These are phyloP conservation scores for Posidonia australis DNA, from an alignment of 106 monocot species.

Conservation along the genomic window DNA sequence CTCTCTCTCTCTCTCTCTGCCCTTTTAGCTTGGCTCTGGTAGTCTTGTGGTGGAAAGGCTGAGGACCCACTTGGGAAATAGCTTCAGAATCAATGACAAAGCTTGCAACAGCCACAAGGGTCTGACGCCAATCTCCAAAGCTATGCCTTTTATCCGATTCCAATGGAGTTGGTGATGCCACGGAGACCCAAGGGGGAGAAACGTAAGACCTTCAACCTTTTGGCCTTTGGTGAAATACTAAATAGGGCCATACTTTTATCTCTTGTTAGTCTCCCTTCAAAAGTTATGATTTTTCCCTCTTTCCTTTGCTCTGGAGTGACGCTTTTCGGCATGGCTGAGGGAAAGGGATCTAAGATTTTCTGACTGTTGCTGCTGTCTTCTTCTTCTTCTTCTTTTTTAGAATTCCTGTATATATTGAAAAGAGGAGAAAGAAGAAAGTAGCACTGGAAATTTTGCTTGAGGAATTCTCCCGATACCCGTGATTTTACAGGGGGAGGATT, in stretches of 20 bases:
- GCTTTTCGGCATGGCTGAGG: neutral
- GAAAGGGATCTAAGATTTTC: neutral
- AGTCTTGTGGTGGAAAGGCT: neutral
- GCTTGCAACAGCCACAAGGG: neutral
- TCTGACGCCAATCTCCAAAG: constrained; percentile 6
- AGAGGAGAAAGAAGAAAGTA: neutral
- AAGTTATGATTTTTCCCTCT: neutral
- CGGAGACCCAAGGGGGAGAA: neutral
- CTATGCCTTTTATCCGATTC: neutral
- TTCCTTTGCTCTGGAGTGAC: neutral
- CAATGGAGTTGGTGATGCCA: constrained; percentile 7
- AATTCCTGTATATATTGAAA: neutral
- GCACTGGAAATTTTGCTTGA: neutral
- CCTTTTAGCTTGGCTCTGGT: neutral
- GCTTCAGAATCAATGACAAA: constrained; percentile 4
- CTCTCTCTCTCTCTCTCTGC: neutral
- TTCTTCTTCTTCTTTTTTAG: neutral
- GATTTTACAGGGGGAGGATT: neutral
- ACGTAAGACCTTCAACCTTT: constrained; percentile 6
- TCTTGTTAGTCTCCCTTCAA: neutral
- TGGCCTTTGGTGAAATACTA: neutral
- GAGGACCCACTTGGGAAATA: constrained; percentile 9
- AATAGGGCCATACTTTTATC: neutral
- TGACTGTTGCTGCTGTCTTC: too few relatives aligned
- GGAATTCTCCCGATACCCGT: neutral